Evolutionary conservation across 1,284 basidiomycete genomes (phyloP), one percentile per base, ranked within the genome.

Genomic region (Ganoderma resinaceum): DNA sequence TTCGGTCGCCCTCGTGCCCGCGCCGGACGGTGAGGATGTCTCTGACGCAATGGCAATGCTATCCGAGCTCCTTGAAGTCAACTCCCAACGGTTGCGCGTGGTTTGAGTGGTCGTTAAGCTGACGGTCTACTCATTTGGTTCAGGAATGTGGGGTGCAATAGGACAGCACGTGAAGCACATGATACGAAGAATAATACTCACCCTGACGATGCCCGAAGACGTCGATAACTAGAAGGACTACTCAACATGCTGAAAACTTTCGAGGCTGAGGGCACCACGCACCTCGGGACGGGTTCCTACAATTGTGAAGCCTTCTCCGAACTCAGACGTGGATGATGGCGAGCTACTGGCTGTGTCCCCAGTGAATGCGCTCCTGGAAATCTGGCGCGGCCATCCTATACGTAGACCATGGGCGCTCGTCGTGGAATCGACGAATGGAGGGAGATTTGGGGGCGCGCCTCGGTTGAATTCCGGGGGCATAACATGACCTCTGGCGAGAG

Each of bases 311-410:
- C 12, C 20, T 40, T 55, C 38, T 14, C 58, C 42, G 5, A 26
- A n/a, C 4, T 14, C 18, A 26, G 35, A 46, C 6, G 53, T 57
- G 2, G 46, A 20, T 38, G 61, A 61, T 16, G 31, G 46, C 20
- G 68, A 11, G 35, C 38, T 20, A 5, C 33, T 58, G 35, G 4
- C 20, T 3, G 57, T 37, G 14, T 38, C 11, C 33, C 42, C 37
- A 38, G 40, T 38, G 37, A 16, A 31, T 20, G 35, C 63, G 42
- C 61, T 66, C n/a, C 58, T 60, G 26, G 59, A 35, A 7, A 43
- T 65, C 63, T 70, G 68, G 31, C 71, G 68, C 43, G 58, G 67
- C 70, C 70, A 69, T 62, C 57, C 8, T 29, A 14, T 33, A 38
- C 42, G 26, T 16, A 23, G 29, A 29, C 16, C 8, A 23, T 62